Evolutionary conservation across 352 stramenopile species (phyloP).

Genomic region (Pythium biforme): DNA sequence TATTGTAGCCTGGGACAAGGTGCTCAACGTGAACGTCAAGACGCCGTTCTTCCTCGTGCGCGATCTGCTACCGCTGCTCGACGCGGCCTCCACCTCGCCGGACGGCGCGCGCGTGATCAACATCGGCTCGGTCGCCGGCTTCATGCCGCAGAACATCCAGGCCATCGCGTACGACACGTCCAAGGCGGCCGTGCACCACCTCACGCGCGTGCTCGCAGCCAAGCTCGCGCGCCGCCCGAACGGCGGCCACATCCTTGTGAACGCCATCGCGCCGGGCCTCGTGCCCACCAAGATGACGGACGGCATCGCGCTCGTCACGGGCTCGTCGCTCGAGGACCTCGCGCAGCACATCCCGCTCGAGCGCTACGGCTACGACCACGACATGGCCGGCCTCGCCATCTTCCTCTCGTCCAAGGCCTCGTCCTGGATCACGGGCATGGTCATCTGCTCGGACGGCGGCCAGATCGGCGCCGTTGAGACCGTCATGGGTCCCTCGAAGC

Average conservation of each 20-base stretch:
- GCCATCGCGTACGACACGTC: slow-evolving; percentile 94
- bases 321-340: slow-evolving; percentile 58
- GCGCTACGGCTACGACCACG: slow-evolving; percentile 80
- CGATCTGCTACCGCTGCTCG: slow-evolving; percentile 89
- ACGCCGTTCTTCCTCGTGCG: slow-evolving; percentile 92
- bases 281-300: slow-evolving; percentile 90
- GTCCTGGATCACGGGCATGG: slow-evolving; percentile 90
- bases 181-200: slow-evolving; percentile 94
- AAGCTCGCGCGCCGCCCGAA: slow-evolving; percentile 86
- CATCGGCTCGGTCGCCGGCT: slow-evolving; percentile 65
- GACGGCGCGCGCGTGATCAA: slow-evolving; percentile 71
- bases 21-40: slow-evolving; percentile 94
- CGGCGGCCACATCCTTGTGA: slow-evolving; percentile 93
- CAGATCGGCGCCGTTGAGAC: slow-evolving; percentile 51
- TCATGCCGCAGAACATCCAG: slow-evolving; percentile 83
- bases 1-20: slow-evolving; percentile 86
- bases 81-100: slow-evolving; percentile 48
- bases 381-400: slow-evolving; percentile 93
- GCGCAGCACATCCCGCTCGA: slow-evolving; percentile 72
- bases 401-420: slow-evolving; percentile 90
- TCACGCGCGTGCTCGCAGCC: slow-evolving; percentile 90
- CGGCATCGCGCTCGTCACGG: slow-evolving; percentile 56
- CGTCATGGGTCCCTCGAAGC: slow-evolving; percentile 36
- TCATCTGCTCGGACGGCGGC: slow-evolving; percentile 92
- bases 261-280: slow-evolving; percentile 92